These are phyloP conservation scores for Quercus gilva DNA, from an alignment of 306 rosid species.

Conservation along the genomic window DNA sequence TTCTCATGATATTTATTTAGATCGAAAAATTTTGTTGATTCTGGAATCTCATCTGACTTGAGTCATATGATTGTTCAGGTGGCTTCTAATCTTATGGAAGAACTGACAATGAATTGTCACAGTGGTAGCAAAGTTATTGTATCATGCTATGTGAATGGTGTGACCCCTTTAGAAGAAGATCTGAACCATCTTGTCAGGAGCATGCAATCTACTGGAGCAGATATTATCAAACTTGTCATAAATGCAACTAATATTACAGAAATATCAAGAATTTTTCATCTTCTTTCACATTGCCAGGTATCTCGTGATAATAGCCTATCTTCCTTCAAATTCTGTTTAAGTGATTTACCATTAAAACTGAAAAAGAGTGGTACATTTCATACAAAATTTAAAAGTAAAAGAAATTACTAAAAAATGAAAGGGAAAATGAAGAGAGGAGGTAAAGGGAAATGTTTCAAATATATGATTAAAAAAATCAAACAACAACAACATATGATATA, in stretches of 20 bases:
- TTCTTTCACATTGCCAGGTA: conserved; percentile 37
- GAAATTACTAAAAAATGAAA: not conserved
- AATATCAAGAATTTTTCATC: conserved; percentile 30
- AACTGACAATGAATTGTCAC: conserved; percentile 6
- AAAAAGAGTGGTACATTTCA: not conserved
- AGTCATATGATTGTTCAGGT: conserved; percentile 18
- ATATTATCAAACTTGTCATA: conserved; percentile 37
- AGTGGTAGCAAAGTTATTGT: conserved; percentile 33
- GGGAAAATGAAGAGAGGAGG: not conserved
- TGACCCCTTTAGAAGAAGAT: conserved; percentile 33
- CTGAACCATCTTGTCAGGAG: conserved; percentile 22
- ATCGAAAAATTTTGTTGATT: not conserved
- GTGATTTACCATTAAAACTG: not conserved
- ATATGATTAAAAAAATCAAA: not conserved
- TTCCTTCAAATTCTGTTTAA: not conserved
- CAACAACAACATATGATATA: too few species aligned
- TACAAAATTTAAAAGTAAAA: not conserved
- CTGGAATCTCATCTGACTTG: not conserved
- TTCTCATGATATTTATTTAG: not conserved
- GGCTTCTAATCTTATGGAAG: conserved; percentile 27
- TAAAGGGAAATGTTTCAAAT: not conserved
- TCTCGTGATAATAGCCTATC: not conserved
- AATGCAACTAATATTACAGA: conserved; percentile 42
- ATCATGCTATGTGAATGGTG: conserved; percentile 39
- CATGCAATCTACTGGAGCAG: conserved; percentile 39